Conservation (phyloP, 2,329 filamentous ascomycete genomes). For the Dryadomyces sulphureus region DNA sequence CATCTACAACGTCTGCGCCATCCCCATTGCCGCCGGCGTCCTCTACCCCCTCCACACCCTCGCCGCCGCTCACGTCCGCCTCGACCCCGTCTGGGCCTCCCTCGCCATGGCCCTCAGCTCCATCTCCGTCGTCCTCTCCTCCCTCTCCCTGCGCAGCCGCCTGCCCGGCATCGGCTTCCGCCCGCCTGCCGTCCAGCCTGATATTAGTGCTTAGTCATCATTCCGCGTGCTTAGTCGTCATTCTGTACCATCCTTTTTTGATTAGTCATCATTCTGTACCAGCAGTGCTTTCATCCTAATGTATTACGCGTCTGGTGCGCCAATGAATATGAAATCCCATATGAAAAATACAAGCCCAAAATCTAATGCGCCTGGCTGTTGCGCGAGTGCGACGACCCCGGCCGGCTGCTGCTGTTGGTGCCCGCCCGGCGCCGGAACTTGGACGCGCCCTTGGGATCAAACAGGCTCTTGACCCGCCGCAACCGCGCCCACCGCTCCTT, state of each 20-base stretch:
- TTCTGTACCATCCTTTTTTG: neutral
- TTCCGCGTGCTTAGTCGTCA: neutral
- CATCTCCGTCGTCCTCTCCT: conserved; percentile 76
- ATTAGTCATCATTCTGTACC: neutral
- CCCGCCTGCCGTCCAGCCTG: conserved; percentile 9
- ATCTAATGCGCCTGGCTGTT: neutral
- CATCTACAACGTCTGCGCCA: conserved; percentile 63
- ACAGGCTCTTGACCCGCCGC: conserved; percentile 55
- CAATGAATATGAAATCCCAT: neutral
- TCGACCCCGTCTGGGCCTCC: conserved; percentile 75
- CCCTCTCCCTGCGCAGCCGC: conserved; percentile 49
- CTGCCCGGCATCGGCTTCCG: conserved; percentile 30
- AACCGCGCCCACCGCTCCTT: conserved; percentile 61
- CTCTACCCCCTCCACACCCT: conserved; percentile 44
- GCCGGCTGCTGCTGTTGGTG: neutral
- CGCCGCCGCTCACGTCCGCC: conserved; percentile 38
- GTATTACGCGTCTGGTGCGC: neutral
- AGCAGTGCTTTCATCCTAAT: neutral
- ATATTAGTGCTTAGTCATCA: neutral
- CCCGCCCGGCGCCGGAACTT: conserved; percentile 22
- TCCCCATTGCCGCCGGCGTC: conserved; percentile 70
- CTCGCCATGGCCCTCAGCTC: conserved; percentile 88
- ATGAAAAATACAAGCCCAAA: neutral
- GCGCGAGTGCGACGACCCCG: neutral
- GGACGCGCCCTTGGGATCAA: conserved; percentile 45